Percentiles rank a stretch among this genome's conserved stretches.
phyloP scores from a whole-genome alignment of 768 basidiomycete genomes.

The Wakefieldia striispora region DNA sequence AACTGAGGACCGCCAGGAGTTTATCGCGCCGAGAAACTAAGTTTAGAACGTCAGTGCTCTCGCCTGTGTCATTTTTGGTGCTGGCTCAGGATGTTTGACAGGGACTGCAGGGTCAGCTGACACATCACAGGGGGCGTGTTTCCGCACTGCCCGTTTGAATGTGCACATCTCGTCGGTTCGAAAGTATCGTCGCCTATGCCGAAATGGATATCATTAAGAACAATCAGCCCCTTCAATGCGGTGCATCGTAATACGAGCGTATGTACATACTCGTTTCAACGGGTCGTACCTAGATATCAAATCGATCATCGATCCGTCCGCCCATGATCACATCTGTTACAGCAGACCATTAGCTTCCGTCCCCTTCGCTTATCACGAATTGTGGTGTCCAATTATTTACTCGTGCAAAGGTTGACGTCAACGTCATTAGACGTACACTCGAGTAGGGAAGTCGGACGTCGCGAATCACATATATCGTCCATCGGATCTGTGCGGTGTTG shows the following conservation, averaged over 20 bases:
- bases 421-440: neutral
- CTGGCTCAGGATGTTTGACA: neutral
- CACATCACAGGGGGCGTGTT: neutral
- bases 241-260: neutral
- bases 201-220: neutral
- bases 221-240: neutral
- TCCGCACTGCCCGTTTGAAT: constrained; percentile 1
- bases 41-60: neutral
- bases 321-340: too few relatives aligned
- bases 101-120: constrained; percentile 11
- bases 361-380: neutral
- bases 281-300: neutral
- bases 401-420: neutral
- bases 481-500: too few relatives aligned
- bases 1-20: too few relatives aligned
- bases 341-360: too few relatives aligned
- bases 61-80: neutral
- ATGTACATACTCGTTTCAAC: neutral
- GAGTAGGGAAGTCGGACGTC: too few relatives aligned
- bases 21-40: neutral
- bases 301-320: too few relatives aligned
- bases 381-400: constrained; percentile 15
- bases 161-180: neutral
- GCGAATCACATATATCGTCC: too few relatives aligned
- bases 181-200: neutral